Evolutionary conservation across 108 stramenopile genomes (phyloP), one percentile per base, ranked within the genome.

Genomic region (Cyclotella sp.): DNA sequence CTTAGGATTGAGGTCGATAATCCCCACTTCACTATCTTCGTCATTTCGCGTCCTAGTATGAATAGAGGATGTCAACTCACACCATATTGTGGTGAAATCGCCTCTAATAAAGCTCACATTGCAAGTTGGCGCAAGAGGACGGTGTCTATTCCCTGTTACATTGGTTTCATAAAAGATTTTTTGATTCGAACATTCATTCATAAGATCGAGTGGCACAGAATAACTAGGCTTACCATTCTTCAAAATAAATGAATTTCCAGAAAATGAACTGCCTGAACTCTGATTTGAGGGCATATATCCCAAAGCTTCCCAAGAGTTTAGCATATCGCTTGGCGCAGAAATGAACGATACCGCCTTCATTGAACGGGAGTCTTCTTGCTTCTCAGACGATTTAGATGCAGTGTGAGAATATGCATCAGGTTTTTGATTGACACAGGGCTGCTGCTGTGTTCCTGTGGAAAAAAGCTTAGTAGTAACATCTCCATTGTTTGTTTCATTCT

Each of bases 61-160:
- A 12, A 94, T 89, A 7, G 93, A 94, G 21, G 90, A 91, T 18
- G 94, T 95, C 12, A 93, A 85, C 76, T 95, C 94, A 68, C 94
- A 95, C 91, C 91, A 91, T 11, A 95, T 76, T 11, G 94, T 91
- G 27, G 86, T 93, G 26, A 93, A 68, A 68, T 95, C 94, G 54
- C 78, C 64, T 24, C 92, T 70, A 52, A 95, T 91, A 28, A 95
- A 70, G 69, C 91, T 87, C 6, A 95, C 70, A 45, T 87, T 87
- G 72, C 87, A 89, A 39, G 90, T 85, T 8, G 94, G 88, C 30
- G 89, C 89, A n/a, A 94, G 69, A 13, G 89, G 90, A 44, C 87
- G 88, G 42, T 79, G 66, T 69, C 88, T 78, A 49, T 47, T 65
- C 57, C 70, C 79, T 70, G 28, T 21, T 22, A 68, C 21, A 55